Evolutionary conservation across 1,139 yeast species (phyloP), one percentile per base, ranked within the genome.

Genomic region (Nadsonia starkeyi-henricii): DNA sequence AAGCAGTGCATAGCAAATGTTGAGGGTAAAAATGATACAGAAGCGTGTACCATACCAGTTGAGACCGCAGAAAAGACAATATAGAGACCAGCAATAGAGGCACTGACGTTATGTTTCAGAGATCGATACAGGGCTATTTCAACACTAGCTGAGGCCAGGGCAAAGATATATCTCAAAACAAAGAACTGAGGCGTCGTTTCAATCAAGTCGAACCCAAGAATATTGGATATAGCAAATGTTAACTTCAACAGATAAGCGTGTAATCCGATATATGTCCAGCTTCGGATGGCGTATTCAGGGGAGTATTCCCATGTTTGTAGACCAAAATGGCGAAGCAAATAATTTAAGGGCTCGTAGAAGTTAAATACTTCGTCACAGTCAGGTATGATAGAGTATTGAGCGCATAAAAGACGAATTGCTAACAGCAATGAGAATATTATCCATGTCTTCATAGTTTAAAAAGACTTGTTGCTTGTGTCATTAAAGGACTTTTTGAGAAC

Each of bases 221-320:
- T 12, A 30, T 42, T 23, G 44, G 50, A 15, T 41, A 45, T 15
- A 18, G 42, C 19, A 33, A 47, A 43, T 7, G 49, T 50, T 4
- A 51, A 46, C 33, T 55, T 53, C 20, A 65, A 51, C 3, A 63
- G 53, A 17, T 55, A 41, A 2, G 68, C 69, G 49, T 69, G 71
- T 3, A 65, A 47, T 28, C 57, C 59, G 3, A 67, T 62, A 57
- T 83, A 88, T 0, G 84, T 74, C 78, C 94, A 89, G 7, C 95
- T 85, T 54, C 97, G 69, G 48, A 89, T 86, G 19, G 95, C 88
- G 60, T 77, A 86, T 49, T 75, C 85, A 0, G 97, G 96, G 0
- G 96, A 85, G 62, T 89, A 89, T 60, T 89, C 97, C 97, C 96
- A 89, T 0, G 97, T 89, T 63, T 88, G 88, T 57, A 86, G 84